Base-by-base conservation (phyloP, 495 filamentous ascomycete genomes). In the Penicillium cosmopolitanum region DNA sequence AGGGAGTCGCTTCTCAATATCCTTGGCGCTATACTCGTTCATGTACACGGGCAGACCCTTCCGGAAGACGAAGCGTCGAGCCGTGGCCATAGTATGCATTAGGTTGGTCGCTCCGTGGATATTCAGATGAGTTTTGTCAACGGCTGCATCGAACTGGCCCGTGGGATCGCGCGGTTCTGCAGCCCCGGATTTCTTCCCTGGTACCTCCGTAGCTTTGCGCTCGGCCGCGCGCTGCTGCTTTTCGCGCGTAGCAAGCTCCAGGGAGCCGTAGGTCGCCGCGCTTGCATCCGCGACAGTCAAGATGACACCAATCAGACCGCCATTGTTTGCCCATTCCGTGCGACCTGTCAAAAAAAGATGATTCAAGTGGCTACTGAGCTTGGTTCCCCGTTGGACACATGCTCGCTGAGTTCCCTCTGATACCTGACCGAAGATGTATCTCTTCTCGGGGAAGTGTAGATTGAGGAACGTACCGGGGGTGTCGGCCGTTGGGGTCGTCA, bases 51-150 rank as follows among this genome's bases (percentile, higher is more conserved):
- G 91, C 68, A 94, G 81, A 0, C 88, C 87, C 66, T 88, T 91
- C 25, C 95, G 80, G 67, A 98, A 94, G n/a, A 98, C 82, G 72
- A 96, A 98, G 33, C 85, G 75, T 40, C 95, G 82, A n/a, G 89
- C 85, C 0, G 91, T 90, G 33, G 92, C 93, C 40, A 98, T 67
- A 1, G 84, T 82, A 64, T 97, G 89, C 25, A 83, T 80, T 44
- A 97, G 65, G 70, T 97, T 97, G 55, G 82, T 80, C 7, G 87
- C 82, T 9, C 92, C 93, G 66, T 93, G 88, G 11, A 98, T 72
- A n/a, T 81, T 85, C 57, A 97, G 60, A 25, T 55, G 58, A 2
- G 42, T 68, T 65, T 47, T 63, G 58, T 55, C 3, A 11, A 53
- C 3, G 38, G 28, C 21, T 44, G 42, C 42, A 44, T 44, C 42